Base-by-base conservation (phyloP, 306 rosid genomes). In the Castanea sativa region DNA sequence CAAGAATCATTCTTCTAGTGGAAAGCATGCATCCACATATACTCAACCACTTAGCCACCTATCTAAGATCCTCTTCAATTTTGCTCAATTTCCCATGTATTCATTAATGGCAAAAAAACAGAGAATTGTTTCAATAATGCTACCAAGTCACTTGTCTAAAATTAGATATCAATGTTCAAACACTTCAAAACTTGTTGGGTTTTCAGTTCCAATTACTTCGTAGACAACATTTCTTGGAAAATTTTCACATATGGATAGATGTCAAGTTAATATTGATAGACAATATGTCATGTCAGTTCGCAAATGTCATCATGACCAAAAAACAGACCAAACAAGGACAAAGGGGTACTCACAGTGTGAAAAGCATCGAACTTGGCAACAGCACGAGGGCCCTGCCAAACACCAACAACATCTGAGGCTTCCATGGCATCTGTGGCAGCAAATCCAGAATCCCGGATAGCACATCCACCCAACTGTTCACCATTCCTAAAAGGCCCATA, bases 401-500 rank as follows among this genome's bases (percentile, higher is more conserved):
- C 64, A 70, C 99, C 99, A 81, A 87, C 52, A 59, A 91, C 87
- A 69, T 91, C 87, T 10, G 97, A 89, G 83, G 92, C 93, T 75
- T 74, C 45, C 86, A 82, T 53, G 52, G 93, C 89, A 63, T 90
- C 78, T 0, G 97, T 89, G 67, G 98, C 79, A 69, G 99, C 98
- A 78, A 95, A 93, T 30, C 94, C 94, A 38, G 99, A 93, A 82
- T 95, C 97, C 2, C 85, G 88, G 69, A 95, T 91, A 13, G 98
- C 87, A 64, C 99, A 95, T 69, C 99, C 99, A 33, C 99, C 99
- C 18, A 95, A 86, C 83, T 95, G 99, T 3, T 95, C 98, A 12
- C 99, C 99, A 38, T 95, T 89, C 84, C 97, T 91, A 86, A 87
- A 95, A 60, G 99, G 99, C n/a, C 99, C 98, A 68, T 95, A 95